Evolutionary conservation across 129 eudicot species (phyloP).

Genomic region (Tagetes patula): DNA sequence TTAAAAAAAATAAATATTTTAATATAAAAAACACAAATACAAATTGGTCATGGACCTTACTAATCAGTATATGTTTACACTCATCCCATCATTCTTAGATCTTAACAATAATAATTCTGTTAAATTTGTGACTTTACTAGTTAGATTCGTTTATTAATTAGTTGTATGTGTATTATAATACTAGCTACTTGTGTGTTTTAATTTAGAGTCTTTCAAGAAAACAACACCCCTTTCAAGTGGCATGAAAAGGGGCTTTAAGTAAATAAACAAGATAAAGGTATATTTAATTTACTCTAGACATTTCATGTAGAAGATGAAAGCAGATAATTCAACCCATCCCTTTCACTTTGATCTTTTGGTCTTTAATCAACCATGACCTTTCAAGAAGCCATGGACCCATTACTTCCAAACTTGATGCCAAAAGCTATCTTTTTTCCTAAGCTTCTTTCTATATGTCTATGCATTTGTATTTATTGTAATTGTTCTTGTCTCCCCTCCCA

Average conservation of each 20-base stretch:
- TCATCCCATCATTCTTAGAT: no score
- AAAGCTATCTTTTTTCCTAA: conserved; percentile 32
- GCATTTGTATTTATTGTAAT: conserved; percentile 30
- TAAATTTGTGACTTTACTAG: no score
- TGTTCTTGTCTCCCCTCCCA: conserved; percentile 3
- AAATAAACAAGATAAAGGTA: conserved; percentile 22
- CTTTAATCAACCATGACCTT: conserved; percentile 44
- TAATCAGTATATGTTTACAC: no score
- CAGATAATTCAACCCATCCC: conserved; percentile 39
- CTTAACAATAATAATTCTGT: no score
- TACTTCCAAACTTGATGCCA: conserved; percentile 33
- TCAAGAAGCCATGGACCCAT: conserved; percentile 40
- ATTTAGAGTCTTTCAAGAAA: conserved; percentile 24
- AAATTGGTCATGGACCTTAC: no score
- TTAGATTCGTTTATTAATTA: no score
- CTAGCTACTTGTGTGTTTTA: conserved; percentile 17
- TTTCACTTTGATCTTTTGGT: conserved; percentile 62
- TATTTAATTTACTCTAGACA: conserved; percentile 22
- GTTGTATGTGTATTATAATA: no score
- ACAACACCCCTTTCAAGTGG: conserved; percentile 35
- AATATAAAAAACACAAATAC: no score
- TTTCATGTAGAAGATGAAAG: conserved; percentile 36
- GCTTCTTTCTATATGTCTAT: conserved; percentile 25
- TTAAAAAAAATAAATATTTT: no score
- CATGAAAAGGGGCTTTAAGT: conserved; percentile 36